phyloP scores from a whole-genome alignment of 305 asterid species.

The Rubia tinctorum region DNA sequence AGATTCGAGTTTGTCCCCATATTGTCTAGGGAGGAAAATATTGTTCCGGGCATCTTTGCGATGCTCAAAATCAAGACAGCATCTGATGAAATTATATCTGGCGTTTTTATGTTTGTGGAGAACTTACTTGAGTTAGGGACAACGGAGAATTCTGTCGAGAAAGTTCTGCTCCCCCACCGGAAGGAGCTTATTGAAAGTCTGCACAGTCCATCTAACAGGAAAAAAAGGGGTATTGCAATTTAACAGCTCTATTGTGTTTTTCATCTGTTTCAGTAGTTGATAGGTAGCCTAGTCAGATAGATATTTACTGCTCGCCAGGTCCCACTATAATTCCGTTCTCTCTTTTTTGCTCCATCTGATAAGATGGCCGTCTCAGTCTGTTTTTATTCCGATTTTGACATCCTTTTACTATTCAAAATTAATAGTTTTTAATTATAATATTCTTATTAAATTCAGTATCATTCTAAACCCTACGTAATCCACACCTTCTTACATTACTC shows the following conservation, averaged over 20 bases:
- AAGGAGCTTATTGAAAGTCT: slow-evolving; percentile 66
- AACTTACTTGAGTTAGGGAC: slow-evolving; percentile 65
- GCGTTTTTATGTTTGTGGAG: slow-evolving; percentile 72
- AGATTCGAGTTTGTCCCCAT: slow-evolving; percentile 67
- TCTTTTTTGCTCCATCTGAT: not conserved
- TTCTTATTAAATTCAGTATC: too few relatives aligned
- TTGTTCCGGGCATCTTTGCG: slow-evolving; percentile 80
- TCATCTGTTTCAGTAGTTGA: not conserved
- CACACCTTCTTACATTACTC: not conserved
- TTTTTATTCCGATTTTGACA: too few relatives aligned
- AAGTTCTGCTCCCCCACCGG: slow-evolving; percentile 62
- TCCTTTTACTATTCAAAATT: too few relatives aligned
- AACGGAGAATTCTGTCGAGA: slow-evolving; percentile 43
- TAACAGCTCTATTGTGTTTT: slow-evolving; percentile 6
- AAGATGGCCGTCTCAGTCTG: not conserved
- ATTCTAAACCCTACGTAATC: too few relatives aligned
- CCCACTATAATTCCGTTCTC: not conserved
- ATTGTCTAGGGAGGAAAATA: slow-evolving; percentile 58
- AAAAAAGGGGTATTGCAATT: slow-evolving; percentile 59
- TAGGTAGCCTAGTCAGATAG: slow-evolving; percentile 7
- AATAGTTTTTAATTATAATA: too few relatives aligned
- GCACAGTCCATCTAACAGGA: slow-evolving; percentile 48
- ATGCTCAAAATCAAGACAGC: slow-evolving; percentile 71
- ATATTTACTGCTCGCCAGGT: not conserved
- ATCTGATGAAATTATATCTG: slow-evolving; percentile 60